These are phyloP conservation scores for Prototheca wickerhamii DNA, from an alignment of 163 green algal genomes.

Conservation along the genomic window DNA sequence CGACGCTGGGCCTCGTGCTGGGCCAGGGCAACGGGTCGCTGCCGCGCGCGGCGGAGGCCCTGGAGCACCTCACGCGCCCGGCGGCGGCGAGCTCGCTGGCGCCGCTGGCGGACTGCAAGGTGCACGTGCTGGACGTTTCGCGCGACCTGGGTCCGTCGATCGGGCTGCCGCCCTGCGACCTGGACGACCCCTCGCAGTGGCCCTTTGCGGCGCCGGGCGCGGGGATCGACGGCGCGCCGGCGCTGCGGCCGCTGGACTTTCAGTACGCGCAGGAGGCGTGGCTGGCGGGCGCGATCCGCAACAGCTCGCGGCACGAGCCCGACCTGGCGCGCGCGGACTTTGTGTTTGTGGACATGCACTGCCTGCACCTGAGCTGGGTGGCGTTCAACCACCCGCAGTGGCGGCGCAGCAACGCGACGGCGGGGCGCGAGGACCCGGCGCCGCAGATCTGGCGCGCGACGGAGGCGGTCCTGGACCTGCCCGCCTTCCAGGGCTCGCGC, in stretches of 20 bases:
- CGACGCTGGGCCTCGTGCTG: no score
- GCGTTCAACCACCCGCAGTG: slow-evolving; percentile 25
- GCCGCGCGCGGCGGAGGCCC: neutral
- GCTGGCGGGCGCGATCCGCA: slow-evolving; percentile 21
- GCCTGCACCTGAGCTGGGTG: slow-evolving; percentile 34
- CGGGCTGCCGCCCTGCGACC: slow-evolving; percentile 16
- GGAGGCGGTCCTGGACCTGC: slow-evolving; percentile 16
- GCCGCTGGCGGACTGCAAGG: slow-evolving; percentile 17
- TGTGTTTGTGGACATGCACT: slow-evolving; percentile 33
- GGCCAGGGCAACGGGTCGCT: no score
- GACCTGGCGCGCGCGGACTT: slow-evolving; percentile 21
- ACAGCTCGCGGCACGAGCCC: neutral
- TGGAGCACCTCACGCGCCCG: neutral
- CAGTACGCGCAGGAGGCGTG: slow-evolving; percentile 32
- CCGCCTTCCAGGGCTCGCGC: slow-evolving; percentile 16
- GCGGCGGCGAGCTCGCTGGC: neutral
- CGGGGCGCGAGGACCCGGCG: slow-evolving; percentile 8
- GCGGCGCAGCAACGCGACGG: neutral
- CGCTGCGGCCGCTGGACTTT: slow-evolving; percentile 15
- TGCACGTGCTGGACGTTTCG: slow-evolving; percentile 25
- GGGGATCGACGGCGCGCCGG: slow-evolving; percentile 27
- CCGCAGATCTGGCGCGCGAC: slow-evolving; percentile 15
- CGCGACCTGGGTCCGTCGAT: slow-evolving; percentile 9
- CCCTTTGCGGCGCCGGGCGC: slow-evolving; percentile 16
- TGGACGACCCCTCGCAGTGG: slow-evolving; percentile 17